Base-by-base conservation (phyloP, 2,329 filamentous ascomycete species). In the Alternaria conjuncta region DNA sequence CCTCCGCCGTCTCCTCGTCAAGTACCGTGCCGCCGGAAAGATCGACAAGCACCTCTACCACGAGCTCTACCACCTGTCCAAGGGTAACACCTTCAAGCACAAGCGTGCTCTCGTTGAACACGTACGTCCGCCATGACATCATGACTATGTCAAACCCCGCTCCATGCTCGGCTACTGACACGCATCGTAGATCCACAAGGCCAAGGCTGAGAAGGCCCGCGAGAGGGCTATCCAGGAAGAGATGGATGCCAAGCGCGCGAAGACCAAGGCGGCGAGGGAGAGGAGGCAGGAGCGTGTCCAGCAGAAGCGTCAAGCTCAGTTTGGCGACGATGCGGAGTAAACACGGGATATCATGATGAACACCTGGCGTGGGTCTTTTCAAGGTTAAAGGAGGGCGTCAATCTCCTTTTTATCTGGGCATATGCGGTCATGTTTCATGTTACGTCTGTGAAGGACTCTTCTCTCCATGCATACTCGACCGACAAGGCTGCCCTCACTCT, bases 1-100 rank as follows among this genome's bases (percentile, higher is more conserved):
- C 84, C 94, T 99, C 86, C 95, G 96, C 84, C 96, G 96, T 84
- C 92, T 99, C 69, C 89, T 99, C 78, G 96, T 97, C 89, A 98
- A 98, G 90, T 99, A 99, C 90, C 96, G 96, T 86, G 95, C 95
- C 85, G 92, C 92, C 82, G 96, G 96, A 86, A 99, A 99, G 92
- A 99, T 99, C 84, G 96, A 99, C 89, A 99, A 99, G 92, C 96
- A 99, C 90, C 94, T 99, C 70, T 99, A 99, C 91, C 96, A 99
- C 90, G 94, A 98, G 88, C 93, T 99, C 78, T 99, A 99, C 90
- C 96, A 97, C 86, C 88, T 97, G 84, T 96, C 92, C 91, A 99
- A 99, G 94, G 96, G 96, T 96, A 99, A 99, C 92, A 95, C 96
- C 85, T 99, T 99, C 92, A 99, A 99, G 94, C 96, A 99, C 93